These are phyloP conservation scores for Gentiana macrophylla DNA, from an alignment of 257 asterid species.

Conservation along the genomic window DNA sequence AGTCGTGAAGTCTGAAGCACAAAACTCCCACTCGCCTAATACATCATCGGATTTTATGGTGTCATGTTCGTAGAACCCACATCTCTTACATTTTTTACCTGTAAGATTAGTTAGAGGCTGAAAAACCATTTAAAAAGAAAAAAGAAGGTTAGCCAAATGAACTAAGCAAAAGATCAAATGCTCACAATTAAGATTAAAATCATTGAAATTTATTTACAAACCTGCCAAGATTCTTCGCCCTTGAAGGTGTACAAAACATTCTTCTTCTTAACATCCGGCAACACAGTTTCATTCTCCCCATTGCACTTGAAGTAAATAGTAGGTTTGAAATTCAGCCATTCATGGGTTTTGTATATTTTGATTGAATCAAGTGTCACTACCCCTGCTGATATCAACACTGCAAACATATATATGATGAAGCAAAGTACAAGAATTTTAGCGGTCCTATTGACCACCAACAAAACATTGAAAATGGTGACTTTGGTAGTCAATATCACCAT, in stretches of 20 bases:
- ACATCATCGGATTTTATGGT: conserved; percentile 39
- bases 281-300: conserved; percentile 39
- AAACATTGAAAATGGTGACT: too few relatives aligned
- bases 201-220: conserved; percentile 5
- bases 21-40: conserved; percentile 82
- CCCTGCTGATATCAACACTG: conserved; percentile 40
- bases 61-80: conserved; percentile 75
- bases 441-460: too few relatives aligned
- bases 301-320: conserved; percentile 49
- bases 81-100: conserved; percentile 62
- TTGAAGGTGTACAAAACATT: conserved; percentile 47
- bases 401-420: neutral
- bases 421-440: too few relatives aligned
- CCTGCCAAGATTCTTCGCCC: conserved; percentile 97
- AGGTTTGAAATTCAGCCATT: conserved; percentile 49
- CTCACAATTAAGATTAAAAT: too few relatives aligned
- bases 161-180: too few relatives aligned
- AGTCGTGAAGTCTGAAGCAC: conserved; percentile 56
- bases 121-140: conserved; percentile 29
- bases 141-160: too few relatives aligned
- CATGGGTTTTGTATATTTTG: conserved; percentile 53
- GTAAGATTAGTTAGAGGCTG: conserved; percentile 64
- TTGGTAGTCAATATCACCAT: too few relatives aligned
- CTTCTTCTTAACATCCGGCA: conserved; percentile 68
- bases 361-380: conserved; percentile 62